phyloP scores from a whole-genome alignment of 2,329 filamentous ascomycete species.

The Lachnellula cervina region DNA sequence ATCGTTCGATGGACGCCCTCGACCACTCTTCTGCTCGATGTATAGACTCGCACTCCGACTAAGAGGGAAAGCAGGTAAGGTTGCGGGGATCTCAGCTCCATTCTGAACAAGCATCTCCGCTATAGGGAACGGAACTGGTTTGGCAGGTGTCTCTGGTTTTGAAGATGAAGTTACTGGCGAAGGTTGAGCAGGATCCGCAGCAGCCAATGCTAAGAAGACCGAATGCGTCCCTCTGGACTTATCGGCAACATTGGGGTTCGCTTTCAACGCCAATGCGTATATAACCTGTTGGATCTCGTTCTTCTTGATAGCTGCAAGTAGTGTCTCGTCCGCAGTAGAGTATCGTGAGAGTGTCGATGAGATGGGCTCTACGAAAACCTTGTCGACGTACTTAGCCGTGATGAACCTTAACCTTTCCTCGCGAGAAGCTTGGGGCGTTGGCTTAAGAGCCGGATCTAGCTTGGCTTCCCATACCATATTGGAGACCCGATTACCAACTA shows the following conservation, averaged over 20 bases:
- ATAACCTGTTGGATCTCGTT: slow-evolving; percentile 93
- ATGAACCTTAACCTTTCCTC: slow-evolving; percentile 95
- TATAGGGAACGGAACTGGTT: slow-evolving; percentile 70
- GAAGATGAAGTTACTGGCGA: slow-evolving; percentile 43
- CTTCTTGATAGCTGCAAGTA: slow-evolving; percentile 89
- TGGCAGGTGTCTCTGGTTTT: slow-evolving; percentile 36
- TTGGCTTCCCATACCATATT: slow-evolving; percentile 96
- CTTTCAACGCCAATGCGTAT: slow-evolving; percentile 79
- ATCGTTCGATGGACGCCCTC: slow-evolving; percentile 44
- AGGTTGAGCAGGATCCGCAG: slow-evolving; percentile 83
- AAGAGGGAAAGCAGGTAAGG: slow-evolving; percentile 76
- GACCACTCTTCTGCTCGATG: slow-evolving; percentile 68
- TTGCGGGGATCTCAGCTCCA: slow-evolving; percentile 76
- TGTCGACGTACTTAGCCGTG: slow-evolving; percentile 87
- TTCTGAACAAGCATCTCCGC: slow-evolving; percentile 92
- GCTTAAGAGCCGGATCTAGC: slow-evolving; percentile 68
- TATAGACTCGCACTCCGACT: slow-evolving; percentile 77
- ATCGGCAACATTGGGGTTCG: slow-evolving; percentile 82
- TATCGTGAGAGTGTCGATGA: slow-evolving; percentile 72
- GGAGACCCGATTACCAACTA: slow-evolving; percentile 88
- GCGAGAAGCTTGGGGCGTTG: slow-evolving; percentile 69
- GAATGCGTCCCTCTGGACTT: slow-evolving; percentile 83
- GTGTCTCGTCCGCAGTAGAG: slow-evolving; percentile 74
- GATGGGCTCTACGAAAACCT: slow-evolving; percentile 73
- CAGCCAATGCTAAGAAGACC: slow-evolving; percentile 85